Evolutionary conservation across 192 early-diverging fungal genomes (phyloP), one percentile per base, ranked within the genome.

Genomic region (Umbelopsis ramanniana): DNA sequence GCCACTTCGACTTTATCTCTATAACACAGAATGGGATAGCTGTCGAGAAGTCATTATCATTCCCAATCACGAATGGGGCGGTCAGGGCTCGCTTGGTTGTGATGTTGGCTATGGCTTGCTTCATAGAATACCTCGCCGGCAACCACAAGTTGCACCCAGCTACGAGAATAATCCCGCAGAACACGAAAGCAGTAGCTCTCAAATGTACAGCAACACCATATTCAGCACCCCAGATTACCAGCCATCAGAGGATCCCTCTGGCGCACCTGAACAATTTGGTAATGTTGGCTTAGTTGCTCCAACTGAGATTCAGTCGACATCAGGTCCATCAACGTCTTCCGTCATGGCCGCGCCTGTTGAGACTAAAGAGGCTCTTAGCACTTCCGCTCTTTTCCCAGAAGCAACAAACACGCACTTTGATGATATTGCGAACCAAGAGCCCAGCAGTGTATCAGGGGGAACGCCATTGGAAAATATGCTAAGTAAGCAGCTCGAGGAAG

Each of bases 11-110:
- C 74, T 93, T 3, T 90, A 87, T 68, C 87, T 93, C 2, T 93
- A 93, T 75, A 92, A 91, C 72, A 76, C 86, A 0, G 83, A 89
- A 52, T 79, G 74, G 66, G 89, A 92, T 66, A 83, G 79, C 26
- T 85, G 88, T 63, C 77, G 92, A 76, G 88, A 89, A 75, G 90
- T 91, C 24, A 83, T 88, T 45, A 91, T 91, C 71, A 78, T 89
- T 46, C 90, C 90, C 11, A 85, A 86, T 54, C 80, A 81, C 46
- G 87, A 85, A 66, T 93, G 90, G 90, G 91, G 90, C 38, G 91
- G 90, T 21, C 76, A 81, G 68, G 91, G 90, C 11, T 78, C 83
- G 19, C 71, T 93, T 15, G 91, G 91, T 24, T 93, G 91, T 70
- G 90, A 91, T 70, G 85, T 92, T 23, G 91, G 89, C 6, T 92